Evolutionary conservation across 768 basidiomycete species (phyloP), one percentile per base, ranked within the genome.

Genomic region (Suillus paluster): DNA sequence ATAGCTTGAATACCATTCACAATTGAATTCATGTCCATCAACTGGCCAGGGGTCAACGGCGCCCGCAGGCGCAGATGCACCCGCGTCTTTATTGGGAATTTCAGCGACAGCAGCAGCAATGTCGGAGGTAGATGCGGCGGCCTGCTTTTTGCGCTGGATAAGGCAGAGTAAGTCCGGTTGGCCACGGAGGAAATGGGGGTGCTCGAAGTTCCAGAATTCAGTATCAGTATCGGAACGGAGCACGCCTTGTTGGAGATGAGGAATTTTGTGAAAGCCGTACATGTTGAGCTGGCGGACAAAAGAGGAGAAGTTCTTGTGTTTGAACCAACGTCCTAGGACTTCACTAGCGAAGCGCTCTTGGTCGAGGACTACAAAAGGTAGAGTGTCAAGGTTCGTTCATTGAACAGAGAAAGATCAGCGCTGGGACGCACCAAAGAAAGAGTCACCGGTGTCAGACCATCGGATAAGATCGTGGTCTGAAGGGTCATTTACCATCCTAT

Each of bases 191-290:
- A 99, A 99, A 74, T 93, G 88, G 4, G 89, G 86, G 73, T 97
- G 94, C 63, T 88, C 87, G 76, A 98, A 99, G 74, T 98, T 94
- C 90, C 91, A 92, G 58, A 89, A 84, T 70, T 96, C 94, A 50
- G 85, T 87, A 64, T 90, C 91, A 58, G 85, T 81, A 61, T 95
- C 93, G 73, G 87, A 85, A 71, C 88, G 91, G 64, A 98, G 83
- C 30, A 94, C 95, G 50, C 96, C 95, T 74, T 97, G 93, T 70
- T 97, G 95, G 21, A 98, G 86, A 72, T 99, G 95, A 0, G 95
- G 96, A 52, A 98, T 94, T 78, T 96, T 96, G 79, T 94, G 93
- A 76, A 96, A 97, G 30, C 94, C 94, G 70, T 95, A 97, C 92
- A 96, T 96, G 82, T 97, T 96, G 65, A 96, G 84, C 72, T 97